These are phyloP conservation scores for Boletellus ananas DNA, from an alignment of 768 basidiomycete species.

Conservation along the genomic window DNA sequence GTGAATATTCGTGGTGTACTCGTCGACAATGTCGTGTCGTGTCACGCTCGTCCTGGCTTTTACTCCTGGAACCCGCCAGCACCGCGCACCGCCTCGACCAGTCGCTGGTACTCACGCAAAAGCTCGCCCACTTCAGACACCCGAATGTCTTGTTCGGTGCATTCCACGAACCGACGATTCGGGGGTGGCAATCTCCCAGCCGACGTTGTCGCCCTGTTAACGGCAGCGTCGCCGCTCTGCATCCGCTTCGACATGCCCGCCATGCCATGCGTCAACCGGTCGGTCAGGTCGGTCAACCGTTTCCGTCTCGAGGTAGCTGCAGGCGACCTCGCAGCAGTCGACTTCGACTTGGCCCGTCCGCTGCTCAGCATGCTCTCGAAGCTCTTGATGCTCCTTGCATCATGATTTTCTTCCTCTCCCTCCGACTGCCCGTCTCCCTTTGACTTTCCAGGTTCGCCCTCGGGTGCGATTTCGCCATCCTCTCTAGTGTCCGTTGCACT, in stretches of 20 bases:
- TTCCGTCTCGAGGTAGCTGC: constrained; percentile 62
- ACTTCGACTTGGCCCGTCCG: constrained; percentile 21
- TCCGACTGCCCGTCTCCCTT: constrained; percentile 27
- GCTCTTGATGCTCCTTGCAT: constrained; percentile 75
- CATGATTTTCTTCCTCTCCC: constrained; percentile 36
- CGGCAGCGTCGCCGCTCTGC: constrained; percentile 18
- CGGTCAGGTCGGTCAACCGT: constrained; percentile 45
- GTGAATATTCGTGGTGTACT: neutral
- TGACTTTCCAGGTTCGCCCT: constrained; percentile 26
- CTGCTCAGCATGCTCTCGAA: constrained; percentile 80
- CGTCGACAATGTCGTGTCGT: too few species aligned
- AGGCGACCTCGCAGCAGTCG: constrained; percentile 4
- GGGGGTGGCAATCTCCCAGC: constrained; percentile 52
- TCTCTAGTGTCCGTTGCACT: constrained; percentile 5
- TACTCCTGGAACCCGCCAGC: constrained; percentile 42
- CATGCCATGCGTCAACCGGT: constrained; percentile 71
- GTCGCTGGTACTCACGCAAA: constrained; percentile 72
- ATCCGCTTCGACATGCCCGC: constrained; percentile 52
- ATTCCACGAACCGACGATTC: constrained; percentile 66
- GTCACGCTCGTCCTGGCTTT: neutral
- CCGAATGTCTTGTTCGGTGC: constrained; percentile 69
- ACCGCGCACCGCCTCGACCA: constrained; percentile 65
- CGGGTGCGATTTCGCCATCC: too few species aligned
- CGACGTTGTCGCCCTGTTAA: constrained; percentile 34
- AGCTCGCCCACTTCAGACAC: constrained; percentile 80